These are phyloP conservation scores for Oryza meyeriana DNA, from an alignment of 176 grass and related monocot genomes.

Conservation along the genomic window DNA sequence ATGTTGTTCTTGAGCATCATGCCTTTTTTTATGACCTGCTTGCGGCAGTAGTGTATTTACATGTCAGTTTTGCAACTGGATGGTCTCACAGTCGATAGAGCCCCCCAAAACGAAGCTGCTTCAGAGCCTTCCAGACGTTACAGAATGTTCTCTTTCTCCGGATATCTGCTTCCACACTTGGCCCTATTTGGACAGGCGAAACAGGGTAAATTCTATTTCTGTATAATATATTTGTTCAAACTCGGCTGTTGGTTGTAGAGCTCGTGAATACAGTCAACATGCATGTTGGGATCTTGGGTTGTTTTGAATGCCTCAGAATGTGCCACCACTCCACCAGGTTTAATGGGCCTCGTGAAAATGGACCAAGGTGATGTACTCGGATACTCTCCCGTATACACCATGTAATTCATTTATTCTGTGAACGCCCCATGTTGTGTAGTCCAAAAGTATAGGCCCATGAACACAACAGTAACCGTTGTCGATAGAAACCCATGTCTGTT, in stretches of 20 bases:
- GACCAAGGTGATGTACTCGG: not conserved
- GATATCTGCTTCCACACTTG: constrained; percentile 16
- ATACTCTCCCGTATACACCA: not conserved
- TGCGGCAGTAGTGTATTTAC: not conserved
- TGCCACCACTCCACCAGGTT: constrained; percentile 6
- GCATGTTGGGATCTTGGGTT: constrained; percentile 1
- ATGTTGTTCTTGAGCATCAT: constrained; percentile 14
- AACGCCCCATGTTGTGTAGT: constrained; percentile 12
- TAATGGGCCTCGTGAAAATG: constrained; percentile 16
- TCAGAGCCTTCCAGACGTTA: constrained; percentile 9
- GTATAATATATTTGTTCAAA: constrained; percentile 38
- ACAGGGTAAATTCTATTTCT: constrained; percentile 32
- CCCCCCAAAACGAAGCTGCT: constrained; percentile 17
- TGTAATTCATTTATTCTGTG: constrained; percentile 30
- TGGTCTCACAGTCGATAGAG: constrained; percentile 1
- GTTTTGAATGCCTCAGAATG: constrained; percentile 27
- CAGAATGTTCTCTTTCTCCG: constrained; percentile 31
- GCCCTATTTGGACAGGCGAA: not conserved
- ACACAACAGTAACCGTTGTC: not conserved
- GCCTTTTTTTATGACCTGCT: constrained; percentile 8
- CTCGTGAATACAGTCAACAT: constrained; percentile 36
- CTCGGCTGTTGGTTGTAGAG: constrained; percentile 38
- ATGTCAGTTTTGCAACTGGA: constrained; percentile 25
- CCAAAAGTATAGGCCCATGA: not conserved
- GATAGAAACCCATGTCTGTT: not conserved